Evolutionary conservation across 495 filamentous ascomycete genomes (phyloP), one percentile per base, ranked within the genome.

Genomic region (Penicillium diatomitis): DNA sequence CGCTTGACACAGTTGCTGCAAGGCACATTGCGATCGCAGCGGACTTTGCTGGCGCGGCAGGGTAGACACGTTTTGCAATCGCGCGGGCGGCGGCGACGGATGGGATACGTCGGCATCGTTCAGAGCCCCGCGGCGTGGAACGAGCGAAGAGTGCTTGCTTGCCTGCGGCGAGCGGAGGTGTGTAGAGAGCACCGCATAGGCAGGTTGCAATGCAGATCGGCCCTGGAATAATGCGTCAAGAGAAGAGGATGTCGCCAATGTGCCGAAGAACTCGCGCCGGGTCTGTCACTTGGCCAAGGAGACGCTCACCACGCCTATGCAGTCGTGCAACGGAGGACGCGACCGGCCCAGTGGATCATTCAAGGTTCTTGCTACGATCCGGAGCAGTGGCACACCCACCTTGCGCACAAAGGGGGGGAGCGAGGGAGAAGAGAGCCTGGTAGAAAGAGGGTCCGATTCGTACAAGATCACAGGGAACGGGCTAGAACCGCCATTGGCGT

Each of bases 1-100:
- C 84, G 74, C 64, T 85, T 86, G 61, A 84, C 74, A 58, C 84
- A 87, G 61, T 85, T 85, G 57, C 84, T 77, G 60, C 84, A 87
- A 5, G 84, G 84, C 47, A 80, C 74, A 51, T 84, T 79, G 65
- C 84, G 84, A 65, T 86, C 83, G 63, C 84, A 87, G 65, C 83
- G 85, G 41, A 75, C 70, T 58, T 75, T 74, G 55, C 71, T 69
- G 39, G 68, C 65, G 44, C 70, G 71, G 44, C 71, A 74, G n/a
- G 70, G 64, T 41, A 72, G 62, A 47, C 71, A 74, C 12, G 71
- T 72, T 61, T 74, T 74, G 51, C 69, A 72, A 51, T 73, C 69
- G 51, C 71, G 71, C 40, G 71, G 69, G 44, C 70, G 61, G 51
- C 71, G 71, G 38, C 20, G 20, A 20, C 69, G 69, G 47, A 72